A percentile compares a stretch with the other conserved stretches of the same genome.
Conservation (phyloP, 2,329 filamentous ascomycete genomes). For the Pseudocercospora eumusae region DNA sequence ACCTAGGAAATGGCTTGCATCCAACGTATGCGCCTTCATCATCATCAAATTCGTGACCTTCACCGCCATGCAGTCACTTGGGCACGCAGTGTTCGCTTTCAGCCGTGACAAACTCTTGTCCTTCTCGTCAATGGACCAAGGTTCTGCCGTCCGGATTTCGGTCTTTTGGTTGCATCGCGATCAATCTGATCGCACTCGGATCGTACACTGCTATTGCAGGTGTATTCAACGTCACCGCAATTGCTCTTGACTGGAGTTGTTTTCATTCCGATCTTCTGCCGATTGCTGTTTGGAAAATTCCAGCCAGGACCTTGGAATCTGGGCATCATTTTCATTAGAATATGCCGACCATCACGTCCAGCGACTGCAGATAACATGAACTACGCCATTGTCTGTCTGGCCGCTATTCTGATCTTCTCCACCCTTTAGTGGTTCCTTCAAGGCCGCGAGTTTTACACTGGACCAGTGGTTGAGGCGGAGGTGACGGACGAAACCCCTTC, state of each 20-base stretch:
- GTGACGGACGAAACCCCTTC: conserved; percentile 24
- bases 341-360: conserved; percentile 53
- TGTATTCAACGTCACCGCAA: conserved; percentile 58
- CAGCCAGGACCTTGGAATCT: conserved; percentile 56
- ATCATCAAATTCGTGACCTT: conserved; percentile 62
- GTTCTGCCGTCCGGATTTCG: conserved; percentile 59
- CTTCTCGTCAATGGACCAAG: conserved; percentile 51
- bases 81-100: conserved; percentile 58
- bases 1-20: conserved; percentile 51
- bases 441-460: conserved; percentile 53
- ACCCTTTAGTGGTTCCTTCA: conserved; percentile 50
- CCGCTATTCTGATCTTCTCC: conserved; percentile 49
- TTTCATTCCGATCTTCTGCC: conserved; percentile 59
- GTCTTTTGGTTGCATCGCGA: conserved; percentile 56
- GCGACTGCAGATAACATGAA: conserved; percentile 56
- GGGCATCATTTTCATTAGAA: conserved; percentile 58
- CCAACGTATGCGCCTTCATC: conserved; percentile 57
- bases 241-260: conserved; percentile 59
- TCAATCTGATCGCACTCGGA: conserved; percentile 62
- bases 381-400: conserved; percentile 56
- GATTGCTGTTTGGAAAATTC: conserved; percentile 53
- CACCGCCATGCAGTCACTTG: conserved; percentile 57
- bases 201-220: conserved; percentile 56
- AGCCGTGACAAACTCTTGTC: conserved; percentile 56
- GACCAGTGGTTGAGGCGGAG: conserved; percentile 45